Evolutionary conservation across 805 yeast species (phyloP), one percentile per base, ranked within the genome.

Genomic region (Wickerhamomyces hampshirensis): DNA sequence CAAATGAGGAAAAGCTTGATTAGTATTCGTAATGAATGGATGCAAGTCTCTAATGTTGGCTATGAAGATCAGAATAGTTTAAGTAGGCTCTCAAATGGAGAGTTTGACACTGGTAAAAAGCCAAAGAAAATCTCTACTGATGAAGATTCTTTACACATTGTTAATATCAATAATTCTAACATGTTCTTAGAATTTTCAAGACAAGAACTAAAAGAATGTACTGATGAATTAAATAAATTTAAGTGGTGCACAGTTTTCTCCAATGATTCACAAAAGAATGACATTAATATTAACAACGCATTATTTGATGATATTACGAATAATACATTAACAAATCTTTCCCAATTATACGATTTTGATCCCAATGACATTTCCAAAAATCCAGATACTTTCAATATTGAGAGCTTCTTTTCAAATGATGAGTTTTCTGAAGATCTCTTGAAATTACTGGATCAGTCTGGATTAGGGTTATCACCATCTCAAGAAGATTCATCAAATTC

Each of bases 381-480:
- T n/a, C n/a, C n/a, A n/a, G n/a, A n/a, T n/a, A n/a, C n/a, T n/a
- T n/a, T 37, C 24, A 23, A 33, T 26, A 29, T 40, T 23, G 44
- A 36, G n/a, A 7, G 30, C 4, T 23, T n/a, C 6, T 9, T 39
- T 18, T 14, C 23, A 3, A 40, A 42, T 7, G 43, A 42, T 11
- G 43, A 39, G 18, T 29, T 34, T 26, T 39, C 39, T 21, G 31
- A 30, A 5, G 33, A 28, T 4, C 23, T 42, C 21, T 15, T 42
- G 10, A 29, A 31, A 13, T n/a, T 19, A 3, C 31, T 40, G 21
- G 38, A 33, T 80, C 93, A 21, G 24, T 11, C 24, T n/a, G n/a
- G n/a, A n/a, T n/a, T n/a, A n/a, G n/a, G n/a, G n/a, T n/a, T n/a
- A n/a, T n/a, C n/a, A n/a, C n/a, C n/a, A n/a, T n/a, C n/a, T n/a